Conservation (phyloP, 495 filamentous ascomycete species). For the Neurospora tetrasperma region DNA sequence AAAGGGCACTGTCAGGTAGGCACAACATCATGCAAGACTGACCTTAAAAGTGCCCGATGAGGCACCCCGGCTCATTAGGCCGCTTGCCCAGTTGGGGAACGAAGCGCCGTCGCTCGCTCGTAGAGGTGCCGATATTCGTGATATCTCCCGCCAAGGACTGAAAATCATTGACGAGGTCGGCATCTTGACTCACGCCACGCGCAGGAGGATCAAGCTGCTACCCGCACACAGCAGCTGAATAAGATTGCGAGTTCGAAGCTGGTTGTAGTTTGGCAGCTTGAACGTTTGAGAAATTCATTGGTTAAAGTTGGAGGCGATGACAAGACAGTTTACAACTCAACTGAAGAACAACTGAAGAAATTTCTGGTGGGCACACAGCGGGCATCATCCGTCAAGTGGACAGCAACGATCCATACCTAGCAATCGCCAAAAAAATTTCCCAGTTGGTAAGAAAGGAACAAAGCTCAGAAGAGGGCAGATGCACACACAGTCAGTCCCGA, state of each 20-base stretch:
- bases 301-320: not conserved
- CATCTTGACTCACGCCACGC: not conserved
- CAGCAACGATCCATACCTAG: not conserved
- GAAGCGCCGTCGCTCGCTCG: not conserved
- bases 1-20: not conserved
- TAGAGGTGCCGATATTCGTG: not conserved
- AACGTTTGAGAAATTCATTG: not conserved
- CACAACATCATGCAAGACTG: not conserved
- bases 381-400: not conserved
- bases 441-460: not conserved
- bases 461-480: not conserved
- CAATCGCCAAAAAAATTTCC: not conserved
- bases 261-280: not conserved
- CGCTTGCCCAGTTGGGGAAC: not conserved
- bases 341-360: not conserved
- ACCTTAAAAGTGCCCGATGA: not conserved
- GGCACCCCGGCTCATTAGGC: not conserved
- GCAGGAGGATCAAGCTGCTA: not conserved
- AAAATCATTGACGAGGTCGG: not conserved
- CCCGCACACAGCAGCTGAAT: not conserved
- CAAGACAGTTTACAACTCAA: not conserved
- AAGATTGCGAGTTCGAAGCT: not conserved
- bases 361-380: not conserved
- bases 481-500: not conserved
- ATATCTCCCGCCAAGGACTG: not conserved